phyloP scores from a whole-genome alignment of 768 basidiomycete species.

The Agaricus subrufescens region DNA sequence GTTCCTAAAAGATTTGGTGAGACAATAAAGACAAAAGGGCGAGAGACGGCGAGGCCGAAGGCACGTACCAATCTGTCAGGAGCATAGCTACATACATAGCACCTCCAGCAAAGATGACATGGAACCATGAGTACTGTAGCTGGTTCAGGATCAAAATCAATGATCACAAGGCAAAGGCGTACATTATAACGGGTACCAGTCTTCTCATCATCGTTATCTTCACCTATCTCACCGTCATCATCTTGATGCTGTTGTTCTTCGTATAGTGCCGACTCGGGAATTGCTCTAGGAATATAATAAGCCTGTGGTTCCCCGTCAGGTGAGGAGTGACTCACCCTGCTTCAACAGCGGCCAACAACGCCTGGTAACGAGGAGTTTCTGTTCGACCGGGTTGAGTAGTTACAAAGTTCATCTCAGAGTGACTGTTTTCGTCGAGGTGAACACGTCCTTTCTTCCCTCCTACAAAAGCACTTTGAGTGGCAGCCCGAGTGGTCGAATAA shows the following conservation, averaged over 20 bases:
- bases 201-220: conserved; percentile 87
- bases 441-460: conserved; percentile 69
- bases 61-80: conserved; percentile 87
- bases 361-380: conserved; percentile 89
- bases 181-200: conserved; percentile 94
- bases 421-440: conserved; percentile 52
- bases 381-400: conserved; percentile 80
- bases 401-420: conserved; percentile 72
- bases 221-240: conserved; percentile 61
- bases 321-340: conserved; percentile 61
- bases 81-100: conserved; percentile 98
- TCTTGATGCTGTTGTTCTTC: conserved; percentile 76
- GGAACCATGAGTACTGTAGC: conserved; percentile 94
- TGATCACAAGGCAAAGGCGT: conserved; percentile 19
- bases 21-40: background rate
- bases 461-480: conserved; percentile 90
- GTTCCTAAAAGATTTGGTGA: conserved; percentile 47
- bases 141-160: conserved; percentile 9
- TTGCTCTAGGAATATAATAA: conserved; percentile 48
- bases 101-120: conserved; percentile 92
- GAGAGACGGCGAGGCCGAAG: background rate
- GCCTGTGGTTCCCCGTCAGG: background rate
- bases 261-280: conserved; percentile 89
- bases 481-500: conserved; percentile 93
- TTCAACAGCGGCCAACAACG: conserved; percentile 91